A percentile compares a stretch with the other conserved stretches of the same genome.
Conservation (phyloP, 352 stramenopile genomes). For the Phytophthora idaei region DNA sequence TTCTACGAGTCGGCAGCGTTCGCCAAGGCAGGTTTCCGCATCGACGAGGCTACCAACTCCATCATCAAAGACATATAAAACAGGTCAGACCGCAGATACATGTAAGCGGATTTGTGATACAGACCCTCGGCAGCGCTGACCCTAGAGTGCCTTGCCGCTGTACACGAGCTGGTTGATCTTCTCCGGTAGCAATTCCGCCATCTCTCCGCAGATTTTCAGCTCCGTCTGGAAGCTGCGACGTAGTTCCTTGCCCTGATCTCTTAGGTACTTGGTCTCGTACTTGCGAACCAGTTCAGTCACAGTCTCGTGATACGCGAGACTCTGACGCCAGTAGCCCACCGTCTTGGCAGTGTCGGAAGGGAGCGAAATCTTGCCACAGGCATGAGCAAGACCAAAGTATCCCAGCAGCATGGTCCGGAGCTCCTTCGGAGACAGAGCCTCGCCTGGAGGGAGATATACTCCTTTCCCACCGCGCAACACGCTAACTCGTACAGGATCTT, state of each 20-base stretch:
- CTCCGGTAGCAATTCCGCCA: slow-evolving; percentile 67
- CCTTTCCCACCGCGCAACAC: slow-evolving; percentile 41
- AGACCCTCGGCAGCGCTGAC: too few relatives aligned
- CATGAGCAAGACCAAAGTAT: slow-evolving; percentile 66
- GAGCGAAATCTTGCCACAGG: slow-evolving; percentile 64
- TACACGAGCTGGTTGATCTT: slow-evolving; percentile 85
- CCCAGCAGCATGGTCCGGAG: slow-evolving; percentile 54
- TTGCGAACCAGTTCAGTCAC: slow-evolving; percentile 49
- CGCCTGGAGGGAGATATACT: slow-evolving; percentile 35
- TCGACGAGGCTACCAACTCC: slow-evolving; percentile 52
- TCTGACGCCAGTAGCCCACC: slow-evolving; percentile 62
- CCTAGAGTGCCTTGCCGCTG: slow-evolving; percentile 57
- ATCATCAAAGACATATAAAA: slow-evolving; percentile 77
- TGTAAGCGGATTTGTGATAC: too few relatives aligned
- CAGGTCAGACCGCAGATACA: too few relatives aligned
- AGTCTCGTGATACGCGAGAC: slow-evolving; percentile 54
- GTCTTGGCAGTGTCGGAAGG: slow-evolving; percentile 52
- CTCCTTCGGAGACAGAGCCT: slow-evolving; percentile 42
- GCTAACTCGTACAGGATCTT: slow-evolving; percentile 28
- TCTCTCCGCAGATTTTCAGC: slow-evolving; percentile 64
- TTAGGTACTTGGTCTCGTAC: slow-evolving; percentile 37
- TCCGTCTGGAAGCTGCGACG: slow-evolving; percentile 53
- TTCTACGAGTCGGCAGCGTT: slow-evolving; percentile 74
- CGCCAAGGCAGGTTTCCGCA: slow-evolving; percentile 72
- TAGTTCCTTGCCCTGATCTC: slow-evolving; percentile 28